Percentiles rank a stretch among this genome's conserved stretches.
Evolutionary conservation across 2,329 filamentous ascomycete species (phyloP).

Genomic region (Dothideomycetes sp.): DNA sequence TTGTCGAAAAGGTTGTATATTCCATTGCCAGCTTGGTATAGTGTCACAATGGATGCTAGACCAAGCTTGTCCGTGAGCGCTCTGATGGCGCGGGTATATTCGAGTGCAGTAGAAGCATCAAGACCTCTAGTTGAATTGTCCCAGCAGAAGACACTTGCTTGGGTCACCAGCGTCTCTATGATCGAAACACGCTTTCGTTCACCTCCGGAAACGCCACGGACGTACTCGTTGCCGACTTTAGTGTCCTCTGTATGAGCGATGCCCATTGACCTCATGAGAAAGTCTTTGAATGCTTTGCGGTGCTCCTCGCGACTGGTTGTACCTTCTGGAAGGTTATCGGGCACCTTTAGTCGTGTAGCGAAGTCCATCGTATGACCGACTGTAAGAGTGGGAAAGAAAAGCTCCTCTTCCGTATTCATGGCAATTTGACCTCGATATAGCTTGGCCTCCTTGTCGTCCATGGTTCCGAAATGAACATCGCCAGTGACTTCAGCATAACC

Average conservation of each 20-base stretch:
- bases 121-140: constrained; percentile 57
- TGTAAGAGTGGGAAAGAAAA: constrained; percentile 47
- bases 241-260: constrained; percentile 52
- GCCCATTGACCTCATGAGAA: constrained; percentile 46
- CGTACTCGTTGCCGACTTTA: constrained; percentile 56
- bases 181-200: constrained; percentile 61
- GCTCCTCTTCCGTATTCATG: constrained; percentile 36
- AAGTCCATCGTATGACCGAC: constrained; percentile 46
- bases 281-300: constrained; percentile 37
- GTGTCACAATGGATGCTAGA: constrained; percentile 49
- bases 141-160: constrained; percentile 52
- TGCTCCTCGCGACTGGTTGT: constrained; percentile 32
- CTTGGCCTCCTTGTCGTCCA: constrained; percentile 30
- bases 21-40: constrained; percentile 60
- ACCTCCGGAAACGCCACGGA: constrained; percentile 57
- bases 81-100: constrained; percentile 48
- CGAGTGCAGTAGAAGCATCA: constrained; percentile 52
- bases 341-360: constrained; percentile 41
- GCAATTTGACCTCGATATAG: constrained; percentile 34
- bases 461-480: constrained; percentile 41
- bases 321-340: constrained; percentile 26
- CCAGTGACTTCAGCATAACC: constrained; percentile 21
- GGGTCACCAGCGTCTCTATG: constrained; percentile 49
- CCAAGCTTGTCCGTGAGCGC: constrained; percentile 53
- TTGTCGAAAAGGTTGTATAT: constrained; percentile 64